Conservation (phyloP, 139 green algal species). For the Tetraselmis striata region DNA sequence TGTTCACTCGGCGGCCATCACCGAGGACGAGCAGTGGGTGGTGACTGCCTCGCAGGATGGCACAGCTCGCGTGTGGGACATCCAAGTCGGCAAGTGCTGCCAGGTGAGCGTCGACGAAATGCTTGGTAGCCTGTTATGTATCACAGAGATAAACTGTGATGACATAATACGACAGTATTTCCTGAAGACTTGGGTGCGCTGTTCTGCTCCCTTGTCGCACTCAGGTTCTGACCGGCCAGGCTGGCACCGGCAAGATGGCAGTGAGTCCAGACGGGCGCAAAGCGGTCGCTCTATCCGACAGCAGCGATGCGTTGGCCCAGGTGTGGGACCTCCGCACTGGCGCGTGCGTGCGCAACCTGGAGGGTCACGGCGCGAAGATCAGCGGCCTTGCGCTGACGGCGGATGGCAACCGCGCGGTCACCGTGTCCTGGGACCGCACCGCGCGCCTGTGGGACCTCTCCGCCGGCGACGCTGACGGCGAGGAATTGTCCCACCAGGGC, state of each 20-base stretch:
- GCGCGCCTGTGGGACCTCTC: conserved; percentile 4
- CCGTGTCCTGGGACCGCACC: conserved; percentile 35
- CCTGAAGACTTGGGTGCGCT: too few species aligned
- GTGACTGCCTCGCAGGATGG: neutral
- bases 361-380: conserved; percentile 55
- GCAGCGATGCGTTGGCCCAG: neutral
- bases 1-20: neutral
- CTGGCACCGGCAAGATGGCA: neutral
- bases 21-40: neutral
- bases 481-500: neutral
- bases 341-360: conserved; percentile 20
- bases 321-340: conserved; percentile 44
- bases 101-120: too few species aligned
- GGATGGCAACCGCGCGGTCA: conserved; percentile 19
- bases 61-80: neutral
- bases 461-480: neutral
- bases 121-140: too few species aligned
- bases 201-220: too few species aligned
- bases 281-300: neutral
- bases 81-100: neutral
- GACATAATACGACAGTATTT: too few species aligned
- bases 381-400: conserved; percentile 30
- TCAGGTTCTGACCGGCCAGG: neutral
- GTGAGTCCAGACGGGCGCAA: neutral
- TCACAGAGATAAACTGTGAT: too few species aligned